Evolutionary conservation across 768 basidiomycete genomes (phyloP).

Genomic region (Leccinum pellstonianum): DNA sequence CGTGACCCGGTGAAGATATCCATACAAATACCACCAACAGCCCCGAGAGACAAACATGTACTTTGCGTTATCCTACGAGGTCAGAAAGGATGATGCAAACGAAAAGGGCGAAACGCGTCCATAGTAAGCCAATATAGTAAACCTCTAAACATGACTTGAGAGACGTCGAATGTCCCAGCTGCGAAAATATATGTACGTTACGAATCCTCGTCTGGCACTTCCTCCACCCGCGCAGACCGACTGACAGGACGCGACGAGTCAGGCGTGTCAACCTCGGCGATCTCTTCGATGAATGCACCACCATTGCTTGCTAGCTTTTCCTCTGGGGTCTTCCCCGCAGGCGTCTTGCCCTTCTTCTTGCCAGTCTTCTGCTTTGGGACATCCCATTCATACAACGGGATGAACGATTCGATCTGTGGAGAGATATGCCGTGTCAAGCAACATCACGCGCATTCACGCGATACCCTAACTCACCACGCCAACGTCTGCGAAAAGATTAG

Average conservation of each 20-base stretch:
- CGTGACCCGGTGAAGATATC: not conserved
- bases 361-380: conserved; percentile 66
- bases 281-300: conserved; percentile 40
- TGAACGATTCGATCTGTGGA: conserved; percentile 91
- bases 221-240: conserved; percentile 44
- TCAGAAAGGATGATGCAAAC: conserved; percentile 39
- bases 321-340: conserved; percentile 31
- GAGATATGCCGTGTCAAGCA: not conserved
- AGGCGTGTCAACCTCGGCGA: conserved; percentile 31
- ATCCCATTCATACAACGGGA: conserved; percentile 98
- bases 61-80: conserved; percentile 1
- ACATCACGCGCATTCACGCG: not conserved
- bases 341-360: conserved; percentile 57
- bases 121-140: not conserved
- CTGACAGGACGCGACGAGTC: conserved; percentile 35
- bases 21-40: not conserved
- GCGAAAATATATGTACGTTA: conserved; percentile 3
- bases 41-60: not conserved
- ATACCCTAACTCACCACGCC: conserved; percentile 76
- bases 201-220: conserved; percentile 43
- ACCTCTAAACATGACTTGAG: not conserved
- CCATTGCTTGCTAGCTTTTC: conserved; percentile 42
- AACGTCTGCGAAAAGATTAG: conserved; percentile 95
- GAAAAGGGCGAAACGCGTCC: not conserved
- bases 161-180: not conserved